phyloP scores from a whole-genome alignment of 1,139 yeast genomes.

The Taphrina pruni region DNA sequence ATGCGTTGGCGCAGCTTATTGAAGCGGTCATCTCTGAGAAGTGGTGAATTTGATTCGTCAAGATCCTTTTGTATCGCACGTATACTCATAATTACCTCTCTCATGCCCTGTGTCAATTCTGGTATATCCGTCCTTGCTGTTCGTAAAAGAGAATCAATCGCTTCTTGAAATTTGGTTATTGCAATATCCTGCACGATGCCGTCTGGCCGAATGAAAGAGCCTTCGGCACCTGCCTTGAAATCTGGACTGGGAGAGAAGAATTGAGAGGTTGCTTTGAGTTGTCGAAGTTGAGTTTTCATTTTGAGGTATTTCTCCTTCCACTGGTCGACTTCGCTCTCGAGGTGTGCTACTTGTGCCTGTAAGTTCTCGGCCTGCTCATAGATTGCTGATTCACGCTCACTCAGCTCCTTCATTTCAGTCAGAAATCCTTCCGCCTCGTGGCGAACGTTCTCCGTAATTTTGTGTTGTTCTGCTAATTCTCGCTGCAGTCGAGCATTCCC shows the following conservation, averaged over 20 bases:
- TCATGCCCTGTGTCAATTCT: constrained; percentile 14
- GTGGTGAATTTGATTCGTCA: background rate
- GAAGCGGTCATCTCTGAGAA: constrained; percentile 25
- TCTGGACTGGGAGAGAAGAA: constrained; percentile 33
- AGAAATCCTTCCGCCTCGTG: constrained; percentile 54
- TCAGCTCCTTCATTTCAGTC: constrained; percentile 54
- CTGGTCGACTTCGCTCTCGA: constrained; percentile 52
- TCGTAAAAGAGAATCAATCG: constrained; percentile 44
- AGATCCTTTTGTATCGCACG: constrained; percentile 21
- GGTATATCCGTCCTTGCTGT: constrained; percentile 28
- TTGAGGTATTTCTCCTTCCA: constrained; percentile 52
- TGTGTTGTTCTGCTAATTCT: constrained; percentile 52
- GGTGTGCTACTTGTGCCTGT: constrained; percentile 48
- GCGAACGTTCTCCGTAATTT: constrained; percentile 55
- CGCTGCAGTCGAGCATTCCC: constrained; percentile 42
- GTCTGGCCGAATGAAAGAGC: constrained; percentile 7
- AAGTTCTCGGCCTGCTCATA: constrained; percentile 48
- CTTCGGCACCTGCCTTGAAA: constrained; percentile 7
- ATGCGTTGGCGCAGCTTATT: constrained; percentile 48
- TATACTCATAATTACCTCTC: constrained; percentile 16
- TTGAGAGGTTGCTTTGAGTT: constrained; percentile 30
- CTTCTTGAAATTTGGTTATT: constrained; percentile 42
- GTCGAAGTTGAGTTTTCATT: constrained; percentile 36
- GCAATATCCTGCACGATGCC: constrained; percentile 25
- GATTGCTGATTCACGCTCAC: constrained; percentile 49